Percentiles rank a stretch among this genome's conserved stretches.
Evolutionary conservation across 768 basidiomycete genomes (phyloP).

Genomic region (Russula sp.): DNA sequence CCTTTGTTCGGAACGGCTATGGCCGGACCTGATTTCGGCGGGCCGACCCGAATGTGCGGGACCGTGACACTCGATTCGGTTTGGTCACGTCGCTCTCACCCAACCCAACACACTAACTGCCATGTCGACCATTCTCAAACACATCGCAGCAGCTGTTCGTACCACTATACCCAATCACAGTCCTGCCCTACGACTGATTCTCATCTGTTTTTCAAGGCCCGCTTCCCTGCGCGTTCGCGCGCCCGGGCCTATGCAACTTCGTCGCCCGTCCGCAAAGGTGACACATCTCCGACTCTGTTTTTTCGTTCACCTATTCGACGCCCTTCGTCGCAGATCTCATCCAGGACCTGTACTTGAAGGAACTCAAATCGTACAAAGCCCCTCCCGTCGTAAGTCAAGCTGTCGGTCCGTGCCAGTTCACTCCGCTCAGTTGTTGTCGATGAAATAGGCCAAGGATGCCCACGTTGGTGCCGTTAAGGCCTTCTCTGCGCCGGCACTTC

Average conservation of each 20-base stretch:
- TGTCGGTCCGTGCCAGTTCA: not conserved
- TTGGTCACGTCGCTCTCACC: not conserved
- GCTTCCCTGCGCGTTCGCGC: constrained; percentile 38
- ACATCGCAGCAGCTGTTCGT: constrained; percentile 39
- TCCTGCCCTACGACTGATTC: not conserved
- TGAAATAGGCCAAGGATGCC: constrained; percentile 73
- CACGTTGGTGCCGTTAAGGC: constrained; percentile 82
- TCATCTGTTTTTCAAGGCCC: constrained; percentile 34
- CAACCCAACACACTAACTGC: not conserved
- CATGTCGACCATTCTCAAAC: constrained; percentile 62
- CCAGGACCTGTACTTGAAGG: constrained; percentile 85
- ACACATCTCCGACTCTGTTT: constrained; percentile 24
- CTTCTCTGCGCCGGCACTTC: constrained; percentile 67
- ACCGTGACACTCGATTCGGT: not conserved
- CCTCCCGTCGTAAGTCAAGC: constrained; percentile 51
- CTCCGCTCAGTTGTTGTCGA: not conserved
- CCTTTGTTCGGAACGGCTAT: too few species aligned
- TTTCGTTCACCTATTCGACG: not conserved
- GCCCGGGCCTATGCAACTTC: constrained; percentile 55
- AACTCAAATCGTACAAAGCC: constrained; percentile 87
- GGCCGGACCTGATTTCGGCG: not conserved
- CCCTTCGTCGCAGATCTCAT: constrained; percentile 58
- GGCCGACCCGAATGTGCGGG: not conserved
- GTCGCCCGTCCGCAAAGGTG: constrained; percentile 57
- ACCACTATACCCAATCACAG: not conserved